Evolutionary conservation across 2,329 filamentous ascomycete species (phyloP), one percentile per base, ranked within the genome.

Genomic region (Epichloe bromicola): DNA sequence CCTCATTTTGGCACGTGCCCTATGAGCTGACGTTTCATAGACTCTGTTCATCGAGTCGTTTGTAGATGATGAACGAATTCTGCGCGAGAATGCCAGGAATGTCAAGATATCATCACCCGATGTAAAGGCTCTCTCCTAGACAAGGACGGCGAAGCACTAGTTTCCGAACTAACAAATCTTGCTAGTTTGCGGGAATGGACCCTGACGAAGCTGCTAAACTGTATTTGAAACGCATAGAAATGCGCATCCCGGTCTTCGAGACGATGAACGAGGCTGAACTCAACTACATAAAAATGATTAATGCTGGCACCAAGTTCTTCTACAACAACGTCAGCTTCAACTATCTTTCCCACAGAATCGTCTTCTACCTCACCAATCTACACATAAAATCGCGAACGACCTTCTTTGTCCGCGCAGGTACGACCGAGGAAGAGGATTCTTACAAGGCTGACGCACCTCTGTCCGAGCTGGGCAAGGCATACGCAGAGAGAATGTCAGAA

Each of bases 231-330:
- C 83, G 93, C 48, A 97, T 98, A 63, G 83, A 88, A 56, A 84
- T 87, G 59, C 88, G 93, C 59, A 98, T 98, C 53, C 93, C 93
- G 19, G 84, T 91, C 53, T 98, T 95, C 60, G 90, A 98, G 70
- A 95, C 88, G 1, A 97, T 98, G 89, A 79, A 90, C 60, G 93
- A 98, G 66, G 76, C 78, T 33, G 90, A 97, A 58, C 76, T 98
- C 56, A 95, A 97, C 65, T 98, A 91, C 70, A 91, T 98, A 71
- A 96, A 95, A 73, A 96, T 98, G 91, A 95, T 97, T 65, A 98
- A 98, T 59, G 93, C 93, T 7, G 93, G 93, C 43, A 82, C 91
- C 63, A 83, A 88, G 58, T 85, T 98, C 63, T 85, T 91, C 60
- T 91, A 97, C 68, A 98, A 98, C 71, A 96, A 97, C 58, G 87